A percentile compares a stretch with the other conserved stretches of the same genome.
Conservation (phyloP, 2,329 filamentous ascomycete genomes). For the Trichophyton rubrum region DNA sequence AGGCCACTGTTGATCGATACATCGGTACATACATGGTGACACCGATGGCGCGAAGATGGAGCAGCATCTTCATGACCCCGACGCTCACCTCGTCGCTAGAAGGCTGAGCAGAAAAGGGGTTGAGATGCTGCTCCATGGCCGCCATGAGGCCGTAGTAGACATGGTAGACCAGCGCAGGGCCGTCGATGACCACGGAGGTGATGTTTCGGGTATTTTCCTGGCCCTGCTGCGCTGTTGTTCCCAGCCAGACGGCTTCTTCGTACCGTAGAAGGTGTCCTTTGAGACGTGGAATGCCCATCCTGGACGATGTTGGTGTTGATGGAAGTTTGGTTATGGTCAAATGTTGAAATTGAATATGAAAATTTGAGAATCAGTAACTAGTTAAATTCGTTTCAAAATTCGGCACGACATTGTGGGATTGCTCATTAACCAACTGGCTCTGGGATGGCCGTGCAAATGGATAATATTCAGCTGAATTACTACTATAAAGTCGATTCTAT, state of each 20-base stretch:
- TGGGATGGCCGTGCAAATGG: no score
- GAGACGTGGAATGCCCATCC: constrained; percentile 51
- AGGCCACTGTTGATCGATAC: neutral
- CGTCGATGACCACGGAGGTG: constrained; percentile 51
- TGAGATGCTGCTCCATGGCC: constrained; percentile 26
- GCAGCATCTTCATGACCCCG: constrained; percentile 50
- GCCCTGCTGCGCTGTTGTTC: constrained; percentile 5
- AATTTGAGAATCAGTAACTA: no score
- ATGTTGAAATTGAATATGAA: no score
- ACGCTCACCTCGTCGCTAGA: constrained; percentile 52
- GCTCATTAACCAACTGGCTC: no score
- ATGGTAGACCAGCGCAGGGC: constrained; percentile 65
- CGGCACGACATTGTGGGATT: no score
- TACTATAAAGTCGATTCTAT: no score
- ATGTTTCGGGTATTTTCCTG: constrained; percentile 11
- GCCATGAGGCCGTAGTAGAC: constrained; percentile 48
- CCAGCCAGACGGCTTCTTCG: constrained; percentile 33
- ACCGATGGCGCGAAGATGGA: constrained; percentile 42
- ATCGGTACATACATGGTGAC: constrained; percentile 49
- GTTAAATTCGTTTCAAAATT: no score
- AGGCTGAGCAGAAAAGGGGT: constrained; percentile 42
- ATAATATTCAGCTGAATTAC: no score
- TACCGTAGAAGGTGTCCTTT: constrained; percentile 43
- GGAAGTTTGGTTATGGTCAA: no score
- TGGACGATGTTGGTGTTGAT: neutral